Base-by-base conservation (phyloP, 2,329 filamentous ascomycete genomes). In the Pleoardoris graminearum region DNA sequence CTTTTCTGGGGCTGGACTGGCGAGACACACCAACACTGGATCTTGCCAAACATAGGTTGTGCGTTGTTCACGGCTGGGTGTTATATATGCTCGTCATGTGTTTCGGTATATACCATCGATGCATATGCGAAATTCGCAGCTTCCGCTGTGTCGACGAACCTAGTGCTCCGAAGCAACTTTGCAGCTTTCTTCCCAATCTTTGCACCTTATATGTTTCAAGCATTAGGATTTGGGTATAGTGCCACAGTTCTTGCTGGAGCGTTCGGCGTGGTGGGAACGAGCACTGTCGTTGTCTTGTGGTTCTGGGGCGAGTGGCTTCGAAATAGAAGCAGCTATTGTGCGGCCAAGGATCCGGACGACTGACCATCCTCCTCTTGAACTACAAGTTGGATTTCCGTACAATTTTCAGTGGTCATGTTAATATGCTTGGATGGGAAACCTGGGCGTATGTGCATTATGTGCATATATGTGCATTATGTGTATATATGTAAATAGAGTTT, bases 91-190 rank as follows among this genome's bases (percentile, higher is more conserved):
- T 53, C 49, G 2, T 21, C 82, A 74, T 72, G 76, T 0, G 65
- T 80, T 0, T 77, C 42, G 41, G 81, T 81, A n/a, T 89, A 88
- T 55, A 76, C 86, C 1, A 79, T 86, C 41, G 52, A 55, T 27
- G 21, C 52, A 7, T 55, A 55, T 60, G 74, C 46, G 7, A 39
- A 76, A 0, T 69, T 77, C 50, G 54, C 45, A 38, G 50, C 54
- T 2, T 50, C 46, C 3, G 54, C 54, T 3, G 29, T 57, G 6
- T 50, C 54, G 3, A 51, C 54, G 8, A 51, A 50, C 21, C 36
- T 51, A 7, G 47, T 53, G 8, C 16, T 48, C 7, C 2, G 54
- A 29, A 50, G 54, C 25, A 27, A 46, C 10, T 22, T 36, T 21
- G 45, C 54, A 1, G 39, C 47, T 25, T 47, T 50, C 7, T 58